A percentile compares a stretch with the other conserved stretches of the same genome.
These are phyloP conservation scores for Prosopis cineraria DNA, from an alignment of 306 rosid genomes.

Conservation along the genomic window DNA sequence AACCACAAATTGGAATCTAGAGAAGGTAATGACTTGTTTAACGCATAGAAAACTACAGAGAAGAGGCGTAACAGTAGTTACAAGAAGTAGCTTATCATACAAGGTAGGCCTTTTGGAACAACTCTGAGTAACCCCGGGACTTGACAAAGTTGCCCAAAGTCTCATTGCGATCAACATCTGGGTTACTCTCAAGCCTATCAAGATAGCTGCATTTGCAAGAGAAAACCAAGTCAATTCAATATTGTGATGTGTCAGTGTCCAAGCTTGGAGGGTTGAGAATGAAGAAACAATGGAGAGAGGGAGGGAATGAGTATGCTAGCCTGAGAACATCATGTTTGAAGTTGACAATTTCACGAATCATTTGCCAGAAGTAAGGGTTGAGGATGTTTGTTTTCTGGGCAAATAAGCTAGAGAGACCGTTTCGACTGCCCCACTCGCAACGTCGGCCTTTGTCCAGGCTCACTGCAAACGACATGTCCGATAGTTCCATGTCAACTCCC, in stretches of 20 bases:
- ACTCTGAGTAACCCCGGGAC: slow-evolving; percentile 75
- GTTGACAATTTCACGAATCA: slow-evolving; percentile 72
- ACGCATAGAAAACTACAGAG: neutral
- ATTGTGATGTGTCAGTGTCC: no score
- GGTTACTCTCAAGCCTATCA: slow-evolving; percentile 70
- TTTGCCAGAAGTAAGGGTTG: slow-evolving; percentile 77
- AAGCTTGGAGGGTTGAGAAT: no score
- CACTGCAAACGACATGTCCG: slow-evolving; percentile 87
- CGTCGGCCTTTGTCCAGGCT: slow-evolving; percentile 77
- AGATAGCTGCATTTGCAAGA: slow-evolving; percentile 61
- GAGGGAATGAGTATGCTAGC: slow-evolving; percentile 40
- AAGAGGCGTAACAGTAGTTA: neutral
- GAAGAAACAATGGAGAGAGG: neutral
- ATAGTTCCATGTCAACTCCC: slow-evolving; percentile 79
- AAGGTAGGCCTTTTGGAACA: slow-evolving; percentile 82
- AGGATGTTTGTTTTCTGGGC: slow-evolving; percentile 73
- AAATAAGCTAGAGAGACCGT: slow-evolving; percentile 71
- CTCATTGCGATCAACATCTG: slow-evolving; percentile 71
- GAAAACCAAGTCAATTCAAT: neutral
- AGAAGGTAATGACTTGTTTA: slow-evolving; percentile 18
- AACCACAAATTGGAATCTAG: slow-evolving; percentile 83
- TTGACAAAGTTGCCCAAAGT: slow-evolving; percentile 69
- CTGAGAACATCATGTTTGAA: slow-evolving; percentile 73
- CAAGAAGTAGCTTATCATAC: slow-evolving; percentile 46
- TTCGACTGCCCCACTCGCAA: slow-evolving; percentile 91